Evolutionary conservation across 2,329 filamentous ascomycete genomes (phyloP), one percentile per base, ranked within the genome.

Genomic region (Beauveria asiatica): DNA sequence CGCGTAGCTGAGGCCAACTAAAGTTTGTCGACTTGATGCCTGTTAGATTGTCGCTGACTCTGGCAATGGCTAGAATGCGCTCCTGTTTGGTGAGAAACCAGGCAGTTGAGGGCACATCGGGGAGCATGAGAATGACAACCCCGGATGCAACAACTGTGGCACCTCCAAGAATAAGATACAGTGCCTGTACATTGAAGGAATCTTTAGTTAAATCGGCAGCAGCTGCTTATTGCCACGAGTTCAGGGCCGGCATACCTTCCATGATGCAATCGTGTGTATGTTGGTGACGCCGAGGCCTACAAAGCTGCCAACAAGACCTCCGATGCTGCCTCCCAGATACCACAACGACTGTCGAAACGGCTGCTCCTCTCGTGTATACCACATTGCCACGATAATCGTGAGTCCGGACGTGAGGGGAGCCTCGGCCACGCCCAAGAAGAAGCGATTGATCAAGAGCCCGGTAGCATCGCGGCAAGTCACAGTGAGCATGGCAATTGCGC

Each of bases 51-150:
- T 82, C 76, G 0, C 86, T 77, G 25, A 91, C 82, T 1, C 88
- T 79, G 64, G 88, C 86, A 50, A 90, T 75, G 0, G 85, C 87
- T 42, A 88, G 75, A 0, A 83, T 68, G 3, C 83, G 80, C 62
- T 91, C 87, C 60, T 82, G 77, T 61, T 85, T 79, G 25, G 74
- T 85, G 44, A 92, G 67, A 56, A 78, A 80, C 39, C 76, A 72
- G 0, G 76, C 77, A 0, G 78, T 77, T 0, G 75, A 67, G 7
- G 56, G 56, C 4, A 41, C 27, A 23, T 51, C 53, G 1, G 51
- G 44, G 3, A 61, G 44, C 17, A 56, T 27, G 45, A 50, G 33
- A 19, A 42, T 62, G 41, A 57, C 19, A 9, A 41, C 39, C n/a
- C 54, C 19, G 3, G 60, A 61, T 30, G 46, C 57, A 9, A 42